Percentiles rank a stretch among this genome's conserved stretches.
These are phyloP conservation scores for Cordyceps militaris DNA, from an alignment of 2,329 filamentous ascomycete species.

Conservation along the genomic window DNA sequence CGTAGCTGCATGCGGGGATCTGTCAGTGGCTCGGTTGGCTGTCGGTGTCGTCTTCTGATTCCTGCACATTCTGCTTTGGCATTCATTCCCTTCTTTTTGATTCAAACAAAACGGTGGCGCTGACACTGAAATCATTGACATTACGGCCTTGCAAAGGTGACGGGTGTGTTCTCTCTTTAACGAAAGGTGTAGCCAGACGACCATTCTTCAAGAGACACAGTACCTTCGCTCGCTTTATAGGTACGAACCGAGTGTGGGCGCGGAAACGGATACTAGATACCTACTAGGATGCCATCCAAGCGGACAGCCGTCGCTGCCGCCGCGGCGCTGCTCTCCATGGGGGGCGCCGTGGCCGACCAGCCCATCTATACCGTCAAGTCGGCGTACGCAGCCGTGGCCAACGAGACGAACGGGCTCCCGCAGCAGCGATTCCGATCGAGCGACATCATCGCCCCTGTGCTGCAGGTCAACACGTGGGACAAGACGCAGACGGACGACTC, in stretches of 20 bases:
- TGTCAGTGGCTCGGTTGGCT: background rate
- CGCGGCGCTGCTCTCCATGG: constrained; percentile 10
- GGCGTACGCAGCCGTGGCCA: constrained; percentile 22
- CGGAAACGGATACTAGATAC: background rate
- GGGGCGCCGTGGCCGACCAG: constrained; percentile 19
- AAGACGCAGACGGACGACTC: constrained; percentile 21
- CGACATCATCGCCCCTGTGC: constrained; percentile 26
- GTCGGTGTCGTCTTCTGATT: background rate
- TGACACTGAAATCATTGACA: background rate
- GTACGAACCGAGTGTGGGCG: no score
- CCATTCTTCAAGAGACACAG: background rate
- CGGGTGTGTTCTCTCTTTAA: constrained; percentile 11
- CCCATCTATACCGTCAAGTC: constrained; percentile 20
- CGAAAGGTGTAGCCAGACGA: background rate
- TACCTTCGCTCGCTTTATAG: background rate
- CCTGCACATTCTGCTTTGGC: background rate
- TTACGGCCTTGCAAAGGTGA: background rate
- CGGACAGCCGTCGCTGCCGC: background rate
- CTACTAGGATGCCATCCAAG: background rate
- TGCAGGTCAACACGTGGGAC: constrained; percentile 28
- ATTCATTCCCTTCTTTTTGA: background rate
- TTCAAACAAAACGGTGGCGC: background rate
- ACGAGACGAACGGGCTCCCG: constrained; percentile 22
- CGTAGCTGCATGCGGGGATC: constrained; percentile 1
- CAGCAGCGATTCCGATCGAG: constrained; percentile 28